Evolutionary conservation across 2,329 filamentous ascomycete species (phyloP).

Genomic region (Venturia aucupariae): DNA sequence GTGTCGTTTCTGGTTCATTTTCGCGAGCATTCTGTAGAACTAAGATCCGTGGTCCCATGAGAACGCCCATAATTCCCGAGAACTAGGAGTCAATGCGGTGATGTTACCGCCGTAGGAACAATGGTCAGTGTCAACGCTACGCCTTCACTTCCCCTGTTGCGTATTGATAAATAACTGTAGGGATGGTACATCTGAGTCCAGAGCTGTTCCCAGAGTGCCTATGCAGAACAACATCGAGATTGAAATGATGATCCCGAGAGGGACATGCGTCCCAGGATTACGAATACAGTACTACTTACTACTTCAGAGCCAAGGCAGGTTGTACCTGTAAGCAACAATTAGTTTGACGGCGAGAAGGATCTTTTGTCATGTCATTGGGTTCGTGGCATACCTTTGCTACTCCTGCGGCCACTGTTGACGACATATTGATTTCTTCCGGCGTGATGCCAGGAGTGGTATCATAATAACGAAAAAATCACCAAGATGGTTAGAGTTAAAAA

Average conservation of each 20-base stretch:
- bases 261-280: slow-evolving; percentile 26
- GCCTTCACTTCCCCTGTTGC: slow-evolving; percentile 33
- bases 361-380: neutral
- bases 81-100: slow-evolving; percentile 37
- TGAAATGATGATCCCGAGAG: slow-evolving; percentile 20
- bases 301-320: slow-evolving; percentile 19
- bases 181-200: slow-evolving; percentile 30
- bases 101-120: slow-evolving; percentile 31
- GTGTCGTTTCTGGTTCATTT: slow-evolving; percentile 27
- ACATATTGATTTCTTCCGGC: slow-evolving; percentile 23
- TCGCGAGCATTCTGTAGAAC: slow-evolving; percentile 20
- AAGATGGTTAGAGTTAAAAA: slow-evolving; percentile 28
- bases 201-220: slow-evolving; percentile 17
- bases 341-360: neutral
- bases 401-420: slow-evolving; percentile 31
- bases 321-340: slow-evolving; percentile 6
- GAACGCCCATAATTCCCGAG: slow-evolving; percentile 42
- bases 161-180: slow-evolving; percentile 33
- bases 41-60: slow-evolving; percentile 40
- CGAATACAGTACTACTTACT: slow-evolving; percentile 18
- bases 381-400: slow-evolving; percentile 9
- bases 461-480: slow-evolving; percentile 30
- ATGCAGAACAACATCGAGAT: slow-evolving; percentile 19
- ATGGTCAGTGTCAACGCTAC: slow-evolving; percentile 34
- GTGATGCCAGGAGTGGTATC: slow-evolving; percentile 25